Conservation (phyloP, 2,329 filamentous ascomycete species). For the Pyrenophora teres region DNA sequence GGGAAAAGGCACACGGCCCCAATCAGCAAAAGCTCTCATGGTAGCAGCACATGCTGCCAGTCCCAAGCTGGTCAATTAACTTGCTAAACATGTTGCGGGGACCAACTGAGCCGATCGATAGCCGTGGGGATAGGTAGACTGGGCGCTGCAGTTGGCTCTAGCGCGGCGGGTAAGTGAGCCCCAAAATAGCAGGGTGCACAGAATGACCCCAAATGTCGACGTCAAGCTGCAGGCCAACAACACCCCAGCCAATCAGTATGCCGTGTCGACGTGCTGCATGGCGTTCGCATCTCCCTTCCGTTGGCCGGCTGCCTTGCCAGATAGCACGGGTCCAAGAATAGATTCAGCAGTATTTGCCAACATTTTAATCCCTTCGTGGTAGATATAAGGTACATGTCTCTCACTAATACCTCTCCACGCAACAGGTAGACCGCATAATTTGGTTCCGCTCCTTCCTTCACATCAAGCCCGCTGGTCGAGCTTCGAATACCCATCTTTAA, state of each 20-base stretch:
- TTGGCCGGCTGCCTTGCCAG: constrained; percentile 37
- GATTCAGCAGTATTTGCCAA: constrained; percentile 50
- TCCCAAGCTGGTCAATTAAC: constrained; percentile 37
- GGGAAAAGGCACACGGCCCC: constrained; percentile 31
- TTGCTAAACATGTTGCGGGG: constrained; percentile 40
- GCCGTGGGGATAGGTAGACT: constrained; percentile 28
- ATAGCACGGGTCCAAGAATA: constrained; percentile 53
- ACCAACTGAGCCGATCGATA: constrained; percentile 35
- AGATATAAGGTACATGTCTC: constrained; percentile 55
- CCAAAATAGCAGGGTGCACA: constrained; percentile 47
- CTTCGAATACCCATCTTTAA: constrained; percentile 55
- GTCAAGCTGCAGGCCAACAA: constrained; percentile 32
- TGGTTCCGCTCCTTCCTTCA: constrained; percentile 48
- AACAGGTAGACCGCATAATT: constrained; percentile 54
- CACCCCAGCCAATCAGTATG: constrained; percentile 38
- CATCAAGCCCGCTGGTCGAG: constrained; percentile 55
- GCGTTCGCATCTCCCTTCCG: constrained; percentile 34
- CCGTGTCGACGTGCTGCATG: constrained; percentile 26
- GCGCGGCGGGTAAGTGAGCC: constrained; percentile 45
- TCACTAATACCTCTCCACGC: constrained; percentile 36
- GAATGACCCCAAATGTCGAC: constrained; percentile 45
- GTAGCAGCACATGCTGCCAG: constrained; percentile 19
- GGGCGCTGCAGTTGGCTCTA: constrained; percentile 24
- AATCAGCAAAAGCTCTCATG: constrained; percentile 24
- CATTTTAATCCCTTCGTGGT: constrained; percentile 46